These are phyloP conservation scores for Rhizoctonia solani DNA, from an alignment of 1,284 basidiomycete genomes.

Conservation along the genomic window DNA sequence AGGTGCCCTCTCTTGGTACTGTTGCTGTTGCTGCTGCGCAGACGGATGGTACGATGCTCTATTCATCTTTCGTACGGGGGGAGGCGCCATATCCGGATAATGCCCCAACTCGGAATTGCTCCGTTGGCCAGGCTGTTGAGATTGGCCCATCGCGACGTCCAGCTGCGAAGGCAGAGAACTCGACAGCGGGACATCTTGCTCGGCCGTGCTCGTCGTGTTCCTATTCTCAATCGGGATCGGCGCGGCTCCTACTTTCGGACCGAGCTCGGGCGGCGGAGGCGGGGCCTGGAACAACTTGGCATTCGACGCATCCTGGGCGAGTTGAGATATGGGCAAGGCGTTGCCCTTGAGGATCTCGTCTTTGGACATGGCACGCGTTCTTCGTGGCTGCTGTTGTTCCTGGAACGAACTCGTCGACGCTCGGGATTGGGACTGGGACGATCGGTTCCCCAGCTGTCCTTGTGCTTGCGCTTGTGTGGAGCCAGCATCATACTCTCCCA, in stretches of 20 bases:
- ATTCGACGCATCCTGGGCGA: conserved; percentile 59
- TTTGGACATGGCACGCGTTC: conserved; percentile 53
- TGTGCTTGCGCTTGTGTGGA: conserved; percentile 14
- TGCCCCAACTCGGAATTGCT: conserved; percentile 79
- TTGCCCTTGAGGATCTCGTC: conserved; percentile 65
- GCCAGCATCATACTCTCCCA: conserved; percentile 40
- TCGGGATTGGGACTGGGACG: conserved; percentile 53
- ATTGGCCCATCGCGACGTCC: conserved; percentile 44
- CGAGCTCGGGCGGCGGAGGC: conserved; percentile 47
- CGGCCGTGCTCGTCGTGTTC: conserved; percentile 48
- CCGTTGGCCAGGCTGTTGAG: conserved; percentile 52
- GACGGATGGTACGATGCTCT: conserved; percentile 56
- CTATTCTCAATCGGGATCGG: conserved; percentile 49
- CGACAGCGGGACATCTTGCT: conserved; percentile 51
- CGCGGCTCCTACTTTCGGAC: not conserved
- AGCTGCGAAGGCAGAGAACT: conserved; percentile 57
- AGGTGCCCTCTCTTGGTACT: conserved; percentile 53
- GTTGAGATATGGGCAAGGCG: conserved; percentile 63
- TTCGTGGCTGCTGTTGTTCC: conserved; percentile 15
- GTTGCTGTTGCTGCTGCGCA: conserved; percentile 47
- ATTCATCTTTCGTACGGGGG: conserved; percentile 22
- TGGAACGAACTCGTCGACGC: conserved; percentile 60
- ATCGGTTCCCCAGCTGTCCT: no score
- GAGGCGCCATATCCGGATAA: conserved; percentile 63
- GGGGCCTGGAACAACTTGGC: conserved; percentile 63